These are phyloP conservation scores for Zychaea mexicana DNA, from an alignment of 371 early-diverging fungal species.

Conservation along the genomic window DNA sequence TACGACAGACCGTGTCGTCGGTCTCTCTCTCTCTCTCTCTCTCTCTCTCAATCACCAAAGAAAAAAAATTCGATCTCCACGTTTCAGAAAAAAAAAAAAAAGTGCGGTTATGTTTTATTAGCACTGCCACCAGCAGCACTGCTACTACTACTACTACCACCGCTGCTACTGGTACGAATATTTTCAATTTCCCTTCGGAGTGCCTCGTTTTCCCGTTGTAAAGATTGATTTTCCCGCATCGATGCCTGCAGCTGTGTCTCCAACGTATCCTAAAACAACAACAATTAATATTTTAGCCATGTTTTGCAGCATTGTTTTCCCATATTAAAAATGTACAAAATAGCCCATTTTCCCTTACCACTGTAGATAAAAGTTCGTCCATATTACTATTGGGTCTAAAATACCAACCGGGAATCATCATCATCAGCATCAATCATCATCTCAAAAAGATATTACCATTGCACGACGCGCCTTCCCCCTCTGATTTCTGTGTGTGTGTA, in stretches of 20 bases:
- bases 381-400: neutral
- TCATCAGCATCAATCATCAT: neutral
- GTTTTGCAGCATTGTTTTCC: neutral
- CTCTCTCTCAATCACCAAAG: neutral
- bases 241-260: constrained; percentile 49
- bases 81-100: constrained; percentile 7
- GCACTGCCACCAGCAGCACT: neutral
- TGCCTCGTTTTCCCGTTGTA: constrained; percentile 57
- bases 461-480: neutral
- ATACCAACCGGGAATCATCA: neutral
- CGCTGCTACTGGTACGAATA: constrained; percentile 8
- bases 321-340: neutral
- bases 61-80: neutral
- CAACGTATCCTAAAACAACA: constrained; percentile 33
- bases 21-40: neutral
- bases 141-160: neutral
- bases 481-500: too few species aligned
- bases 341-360: neutral
- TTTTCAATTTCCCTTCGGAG: constrained; percentile 54
- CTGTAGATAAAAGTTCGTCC: constrained; percentile 3
- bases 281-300: neutral
- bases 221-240: constrained; percentile 49
- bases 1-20: too few species aligned
- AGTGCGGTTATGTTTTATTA: neutral
- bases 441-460: neutral